Base-by-base conservation (phyloP, 352 stramenopile genomes). In the Globisporangium viniferum region DNA sequence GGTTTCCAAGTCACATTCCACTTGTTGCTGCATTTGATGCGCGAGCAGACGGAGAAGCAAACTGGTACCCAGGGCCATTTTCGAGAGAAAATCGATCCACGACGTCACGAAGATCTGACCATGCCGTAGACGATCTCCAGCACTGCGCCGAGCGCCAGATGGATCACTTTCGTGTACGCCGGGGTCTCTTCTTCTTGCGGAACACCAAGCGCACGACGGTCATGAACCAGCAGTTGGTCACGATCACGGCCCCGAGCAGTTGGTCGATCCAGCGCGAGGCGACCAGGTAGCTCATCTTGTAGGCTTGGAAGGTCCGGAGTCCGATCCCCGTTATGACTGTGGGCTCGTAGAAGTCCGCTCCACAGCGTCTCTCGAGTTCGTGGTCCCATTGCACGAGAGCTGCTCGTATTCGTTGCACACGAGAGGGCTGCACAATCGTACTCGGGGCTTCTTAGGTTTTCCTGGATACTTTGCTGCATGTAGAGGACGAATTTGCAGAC, bases 211-310 rank as follows among this genome's bases (percentile, higher is more conserved):
- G 35, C 31, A 73, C n/a, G 5, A 74, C 27, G 12, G 69, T 62
- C 15, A 66, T 75, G 27, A 71, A 71, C 58, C 64, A 75, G 48
- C 72, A 78, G 36, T 78, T 78, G 6, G 65, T n/a, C 20, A 75
- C 57, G 24, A 78, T 67, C n/a, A 68, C 48, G 22, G 39, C 15
- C 46, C 27, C 18, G 5, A 53, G 20, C 14, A 74, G 8, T 8
- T 66, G 51, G 35, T 53, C 22, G 46, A 53, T 53, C 46, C 20
- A 74, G 61, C 22, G 6, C 18, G 20, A 41, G 8, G 67, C 27
- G 36, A 73, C 53, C 10, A 53, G 22, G 46, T 22, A 15, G 46
- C 20, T 53, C 18, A 53, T 20, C 46, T 53, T 53, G 46, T 24
- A 53, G 0, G 46, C 46, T 9, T 53, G 46, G 46, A 53, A 53